Base-by-base conservation (phyloP, 2,329 filamentous ascomycete genomes). In the Hyphodiscus sp. region DNA sequence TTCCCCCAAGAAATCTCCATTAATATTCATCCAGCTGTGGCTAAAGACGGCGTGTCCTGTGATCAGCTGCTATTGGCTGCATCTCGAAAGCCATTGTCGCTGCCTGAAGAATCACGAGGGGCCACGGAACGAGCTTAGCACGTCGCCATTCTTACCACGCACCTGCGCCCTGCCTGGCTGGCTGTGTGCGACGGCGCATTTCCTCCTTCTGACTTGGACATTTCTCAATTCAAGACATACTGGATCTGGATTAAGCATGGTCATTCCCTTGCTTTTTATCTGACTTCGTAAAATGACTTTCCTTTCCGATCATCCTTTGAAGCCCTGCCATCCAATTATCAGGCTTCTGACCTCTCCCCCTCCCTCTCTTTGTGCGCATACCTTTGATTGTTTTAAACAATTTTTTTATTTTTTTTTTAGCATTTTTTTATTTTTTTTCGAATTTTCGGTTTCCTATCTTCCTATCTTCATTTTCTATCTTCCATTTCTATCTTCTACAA, bases 31-130 rank as follows among this genome's bases (percentile, higher is more conserved):
- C 57, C 54, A 56, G 44, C 50, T 38, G 47, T 59, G 59, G 55
- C 57, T 57, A 56, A 59, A 55, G 50, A 50, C 54, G 45, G 29
- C 50, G 47, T 55, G 56, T 52, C 59, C 55, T 52, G 59, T 59
- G 59, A 61, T 38, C 57, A 52, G 47, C 41, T 53, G 52, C 54
- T 51, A 61, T 61, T 61, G 59, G 59, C 52, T 55, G 57, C 33
- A 47, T 51, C 29, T 43, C 20, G 26, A 1, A 13, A 23, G 43
- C 23, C 41, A 18, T 41, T 41, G 20, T 45, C 44, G 50, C 43
- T 54, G 57, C 44, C 48, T 49, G 41, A 47, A 56, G 23, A 57
- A 62, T 62, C 60, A 62, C 60, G 60, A 62, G 60, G 58, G 41
- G 48, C n/a, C 6, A 49, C 50, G 26, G 20, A 56, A 50, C 41